Conservation (phyloP, 371 early-diverging fungal genomes). For the Mucor irregularis region DNA sequence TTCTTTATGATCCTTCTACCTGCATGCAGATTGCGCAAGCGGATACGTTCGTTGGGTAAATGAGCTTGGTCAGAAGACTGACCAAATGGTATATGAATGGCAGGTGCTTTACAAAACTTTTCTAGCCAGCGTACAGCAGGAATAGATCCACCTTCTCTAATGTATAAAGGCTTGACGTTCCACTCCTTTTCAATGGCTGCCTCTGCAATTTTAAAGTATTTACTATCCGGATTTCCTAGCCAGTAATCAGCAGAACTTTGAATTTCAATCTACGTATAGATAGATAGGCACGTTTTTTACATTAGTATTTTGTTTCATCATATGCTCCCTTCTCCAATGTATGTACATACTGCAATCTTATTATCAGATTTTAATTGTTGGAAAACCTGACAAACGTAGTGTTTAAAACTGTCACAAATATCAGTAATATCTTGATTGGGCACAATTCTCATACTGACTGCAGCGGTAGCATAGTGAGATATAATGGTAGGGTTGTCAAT, state of each 20-base stretch:
- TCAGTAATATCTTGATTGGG: constrained; percentile 74
- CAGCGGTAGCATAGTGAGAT: constrained; percentile 68
- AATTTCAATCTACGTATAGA: constrained; percentile 18
- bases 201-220: constrained; percentile 71
- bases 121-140: constrained; percentile 85
- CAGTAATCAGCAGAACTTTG: constrained; percentile 77
- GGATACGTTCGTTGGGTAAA: constrained; percentile 77
- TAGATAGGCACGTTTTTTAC: neutral
- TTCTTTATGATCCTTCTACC: constrained; percentile 69
- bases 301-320: too few relatives aligned
- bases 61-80: constrained; percentile 84
- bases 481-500: constrained; percentile 75
- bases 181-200: constrained; percentile 69
- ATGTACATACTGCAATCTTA: constrained; percentile 37
- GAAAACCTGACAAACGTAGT: constrained; percentile 58
- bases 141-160: constrained; percentile 86
- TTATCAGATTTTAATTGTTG: constrained; percentile 50
- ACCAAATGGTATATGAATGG: constrained; percentile 83
- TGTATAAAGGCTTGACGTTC: constrained; percentile 61
- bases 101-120: constrained; percentile 66
- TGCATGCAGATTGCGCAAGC: constrained; percentile 67
- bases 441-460: constrained; percentile 81
- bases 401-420: constrained; percentile 58
- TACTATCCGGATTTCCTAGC: constrained; percentile 71
- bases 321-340: too few relatives aligned